Conservation (phyloP, 306 rosid species). For the Prunus padus region DNA sequence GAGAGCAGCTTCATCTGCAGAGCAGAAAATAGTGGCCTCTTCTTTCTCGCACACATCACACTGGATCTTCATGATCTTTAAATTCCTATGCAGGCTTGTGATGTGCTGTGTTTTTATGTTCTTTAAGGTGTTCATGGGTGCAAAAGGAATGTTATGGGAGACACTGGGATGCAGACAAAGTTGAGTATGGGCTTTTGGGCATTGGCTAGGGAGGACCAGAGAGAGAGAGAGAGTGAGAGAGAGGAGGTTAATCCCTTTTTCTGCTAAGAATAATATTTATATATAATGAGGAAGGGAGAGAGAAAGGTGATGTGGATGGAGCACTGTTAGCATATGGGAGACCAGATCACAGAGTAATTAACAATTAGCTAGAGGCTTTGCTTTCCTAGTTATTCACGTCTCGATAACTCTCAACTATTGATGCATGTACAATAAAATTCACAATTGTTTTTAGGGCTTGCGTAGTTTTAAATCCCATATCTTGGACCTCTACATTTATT, state of each 20-base stretch:
- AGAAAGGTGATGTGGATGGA: not conserved
- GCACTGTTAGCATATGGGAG: constrained; percentile 14
- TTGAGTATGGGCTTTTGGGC: constrained; percentile 53
- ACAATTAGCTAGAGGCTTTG: not conserved
- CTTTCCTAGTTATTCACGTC: not conserved
- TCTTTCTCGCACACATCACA: constrained; percentile 72
- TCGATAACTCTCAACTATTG: not conserved
- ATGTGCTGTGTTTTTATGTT: not conserved
- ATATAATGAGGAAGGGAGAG: not conserved
- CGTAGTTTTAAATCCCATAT: too few species aligned
- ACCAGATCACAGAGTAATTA: not conserved
- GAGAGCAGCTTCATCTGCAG: constrained; percentile 92
- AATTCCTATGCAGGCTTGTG: not conserved
- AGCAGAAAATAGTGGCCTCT: constrained; percentile 67
- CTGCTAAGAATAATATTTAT: not conserved
- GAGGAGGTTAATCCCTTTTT: not conserved
- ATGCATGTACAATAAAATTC: not conserved
- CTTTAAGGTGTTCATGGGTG: not conserved
- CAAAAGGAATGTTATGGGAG: constrained; percentile 4
- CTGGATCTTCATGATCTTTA: constrained; percentile 67
- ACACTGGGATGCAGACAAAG: constrained; percentile 32
- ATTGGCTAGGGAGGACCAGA: constrained; percentile 29
- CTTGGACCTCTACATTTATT: too few species aligned
- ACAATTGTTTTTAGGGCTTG: too few species aligned
- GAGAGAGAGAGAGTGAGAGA: constrained; percentile 16